phyloP scores from a whole-genome alignment of 164 flowering plant genomes.

The Malania oleifera region DNA sequence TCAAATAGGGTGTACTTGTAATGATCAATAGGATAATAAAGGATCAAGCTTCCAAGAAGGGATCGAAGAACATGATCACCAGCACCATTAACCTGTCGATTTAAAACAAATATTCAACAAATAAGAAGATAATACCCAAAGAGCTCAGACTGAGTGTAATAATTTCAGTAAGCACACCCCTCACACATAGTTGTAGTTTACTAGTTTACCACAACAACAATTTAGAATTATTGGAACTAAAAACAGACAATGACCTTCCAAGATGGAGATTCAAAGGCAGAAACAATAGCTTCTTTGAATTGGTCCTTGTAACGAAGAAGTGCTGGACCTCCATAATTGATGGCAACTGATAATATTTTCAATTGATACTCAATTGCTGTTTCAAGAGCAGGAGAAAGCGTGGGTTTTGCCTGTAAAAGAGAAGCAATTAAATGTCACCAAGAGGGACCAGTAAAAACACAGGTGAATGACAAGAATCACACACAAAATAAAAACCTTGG shows the following conservation, averaged over 20 bases:
- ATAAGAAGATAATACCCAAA: not conserved
- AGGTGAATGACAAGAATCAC: not conserved
- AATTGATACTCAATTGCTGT: conserved; percentile 81
- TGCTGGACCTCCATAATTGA: conserved; percentile 83
- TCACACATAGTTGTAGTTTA: not conserved
- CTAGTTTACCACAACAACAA: not conserved
- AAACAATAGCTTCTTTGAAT: conserved; percentile 63
- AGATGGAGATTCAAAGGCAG: conserved; percentile 87
- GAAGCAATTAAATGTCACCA: conserved; percentile 4
- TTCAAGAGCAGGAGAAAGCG: conserved; percentile 94
- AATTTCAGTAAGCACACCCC: not conserved
- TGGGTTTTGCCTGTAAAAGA: conserved; percentile 49
- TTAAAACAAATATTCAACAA: conserved; percentile 1
- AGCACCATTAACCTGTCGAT: conserved; percentile 80
- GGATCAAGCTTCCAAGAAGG: conserved; percentile 83
- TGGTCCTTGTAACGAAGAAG: conserved; percentile 66
- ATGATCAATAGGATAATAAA: conserved; percentile 88
- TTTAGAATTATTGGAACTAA: not conserved
- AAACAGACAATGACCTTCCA: conserved; percentile 88
- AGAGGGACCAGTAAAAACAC: conserved; percentile 3
- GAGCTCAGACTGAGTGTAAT: not conserved
- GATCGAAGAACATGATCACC: conserved; percentile 91
- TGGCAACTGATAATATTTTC: conserved; percentile 80
- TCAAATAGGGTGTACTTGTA: conserved; percentile 50
- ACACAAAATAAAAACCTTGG: conserved; percentile 46